Percentiles rank a stretch among this genome's conserved stretches.
Evolutionary conservation across 129 eudicot species (phyloP).

Genomic region (Helichrysum umbraculigerum): DNA sequence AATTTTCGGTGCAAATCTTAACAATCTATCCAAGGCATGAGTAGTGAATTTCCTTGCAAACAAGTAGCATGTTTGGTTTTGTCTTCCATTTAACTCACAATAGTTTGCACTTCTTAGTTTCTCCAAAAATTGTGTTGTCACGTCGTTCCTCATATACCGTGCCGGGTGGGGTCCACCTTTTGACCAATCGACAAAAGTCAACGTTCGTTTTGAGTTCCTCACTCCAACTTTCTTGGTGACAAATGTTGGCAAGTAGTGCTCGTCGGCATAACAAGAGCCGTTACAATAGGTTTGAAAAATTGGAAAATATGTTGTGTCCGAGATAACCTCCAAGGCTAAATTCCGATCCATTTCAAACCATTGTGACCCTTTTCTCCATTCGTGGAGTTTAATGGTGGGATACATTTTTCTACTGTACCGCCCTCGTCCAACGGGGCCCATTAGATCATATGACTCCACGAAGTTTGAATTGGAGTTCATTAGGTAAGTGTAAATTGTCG

Average conservation of each 20-base stretch:
- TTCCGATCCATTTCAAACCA: constrained; percentile 74
- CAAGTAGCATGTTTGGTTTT: constrained; percentile 54
- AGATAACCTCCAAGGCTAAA: constrained; percentile 63
- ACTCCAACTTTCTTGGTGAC: constrained; percentile 46
- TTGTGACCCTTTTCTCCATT: constrained; percentile 93
- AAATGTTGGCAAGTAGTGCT: constrained; percentile 83
- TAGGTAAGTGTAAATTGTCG: constrained; percentile 66
- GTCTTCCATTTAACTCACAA: constrained; percentile 68
- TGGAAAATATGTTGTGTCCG: constrained; percentile 54
- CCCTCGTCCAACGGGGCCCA: constrained; percentile 68
- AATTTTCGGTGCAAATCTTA: constrained; percentile 59
- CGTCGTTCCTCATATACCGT: constrained; percentile 46
- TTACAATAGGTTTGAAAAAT: constrained; percentile 55
- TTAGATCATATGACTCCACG: constrained; percentile 63
- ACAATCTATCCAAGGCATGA: constrained; percentile 63
- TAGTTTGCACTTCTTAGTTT: constrained; percentile 49
- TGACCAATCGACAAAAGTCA: constrained; percentile 88
- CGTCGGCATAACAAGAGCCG: constrained; percentile 68
- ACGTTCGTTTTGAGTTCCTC: constrained; percentile 56
- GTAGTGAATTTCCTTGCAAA: constrained; percentile 83
- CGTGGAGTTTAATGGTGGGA: constrained; percentile 49
- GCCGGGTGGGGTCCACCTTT: constrained; percentile 84
- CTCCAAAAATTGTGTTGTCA: constrained; percentile 52
- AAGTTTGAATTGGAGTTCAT: constrained; percentile 58
- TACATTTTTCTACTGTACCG: constrained; percentile 57